Conservation (phyloP, 805 yeast genomes). For the Saturnispora serradocipensis region DNA sequence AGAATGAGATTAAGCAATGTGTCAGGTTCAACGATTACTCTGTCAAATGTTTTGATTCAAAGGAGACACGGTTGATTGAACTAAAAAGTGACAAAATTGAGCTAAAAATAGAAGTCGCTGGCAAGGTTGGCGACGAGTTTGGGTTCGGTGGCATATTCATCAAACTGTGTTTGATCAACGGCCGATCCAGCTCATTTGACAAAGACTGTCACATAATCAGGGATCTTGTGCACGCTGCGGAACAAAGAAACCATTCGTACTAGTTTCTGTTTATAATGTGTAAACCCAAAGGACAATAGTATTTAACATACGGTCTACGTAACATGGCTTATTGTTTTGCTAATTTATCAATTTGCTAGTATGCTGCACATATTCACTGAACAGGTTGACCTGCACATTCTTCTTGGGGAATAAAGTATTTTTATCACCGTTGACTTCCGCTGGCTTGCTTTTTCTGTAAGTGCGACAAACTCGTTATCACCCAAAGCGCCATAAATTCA, state of each 20-base stretch:
- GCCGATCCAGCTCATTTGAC: constrained; percentile 14
- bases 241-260: background rate
- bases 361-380: no score
- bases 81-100: constrained; percentile 8
- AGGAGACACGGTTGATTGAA: background rate
- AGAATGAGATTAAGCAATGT: constrained; percentile 3
- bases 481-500: no score
- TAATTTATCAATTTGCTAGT: no score
- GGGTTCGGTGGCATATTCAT: constrained; percentile 28
- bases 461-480: no score
- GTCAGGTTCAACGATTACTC: background rate
- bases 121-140: constrained; percentile 23
- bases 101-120: constrained; percentile 19
- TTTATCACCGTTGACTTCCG: no score
- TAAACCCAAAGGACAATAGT: background rate
- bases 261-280: background rate
- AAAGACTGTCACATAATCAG: constrained; percentile 13
- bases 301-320: no score
- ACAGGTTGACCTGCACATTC: no score
- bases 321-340: no score
- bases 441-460: no score
- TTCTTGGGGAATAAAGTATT: no score
- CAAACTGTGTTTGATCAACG: constrained; percentile 17
- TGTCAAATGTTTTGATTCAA: background rate
- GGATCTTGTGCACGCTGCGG: background rate